Evolutionary conservation across 768 basidiomycete genomes (phyloP).

Genomic region (Collybiopsis confluens): DNA sequence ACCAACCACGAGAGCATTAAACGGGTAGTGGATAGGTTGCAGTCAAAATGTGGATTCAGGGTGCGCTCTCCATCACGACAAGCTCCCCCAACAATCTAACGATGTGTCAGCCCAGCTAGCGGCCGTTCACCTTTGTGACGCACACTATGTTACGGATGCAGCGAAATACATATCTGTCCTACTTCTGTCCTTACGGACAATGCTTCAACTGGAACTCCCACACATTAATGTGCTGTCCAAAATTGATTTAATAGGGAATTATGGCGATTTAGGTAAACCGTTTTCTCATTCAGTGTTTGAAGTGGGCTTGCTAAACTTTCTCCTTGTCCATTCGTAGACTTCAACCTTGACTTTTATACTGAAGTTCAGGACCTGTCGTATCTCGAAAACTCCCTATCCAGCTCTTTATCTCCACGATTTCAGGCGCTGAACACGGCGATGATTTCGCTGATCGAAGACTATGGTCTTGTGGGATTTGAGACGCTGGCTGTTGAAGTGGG

Average conservation of each 20-base stretch:
- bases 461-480: conserved; percentile 89
- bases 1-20: conserved; percentile 93
- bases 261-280: conserved; percentile 80
- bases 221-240: conserved; percentile 98
- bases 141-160: conserved; percentile 95
- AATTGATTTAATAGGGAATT: conserved; percentile 83
- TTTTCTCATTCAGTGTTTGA: too few relatives aligned
- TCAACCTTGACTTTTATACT: conserved; percentile 97
- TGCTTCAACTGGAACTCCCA: conserved; percentile 98
- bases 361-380: conserved; percentile 95
- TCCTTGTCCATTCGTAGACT: conserved; percentile 41
- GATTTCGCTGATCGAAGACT: conserved; percentile 92
- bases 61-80: conserved; percentile 43
- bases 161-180: conserved; percentile 92
- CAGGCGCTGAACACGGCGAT: conserved; percentile 83
- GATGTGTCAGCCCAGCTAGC: conserved; percentile 55
- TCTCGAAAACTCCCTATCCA: conserved; percentile 69
- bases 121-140: conserved; percentile 93
- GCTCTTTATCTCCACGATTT: conserved; percentile 60
- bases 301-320: conserved; percentile 7
- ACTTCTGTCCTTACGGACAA: conserved; percentile 87
- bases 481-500: conserved; percentile 93
- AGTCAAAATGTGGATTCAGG: conserved; percentile 70
- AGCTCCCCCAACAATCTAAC: not conserved
- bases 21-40: conserved; percentile 64